Base-by-base conservation (phyloP, 192 early-diverging fungal species). In the Coemansia sp. region DNA sequence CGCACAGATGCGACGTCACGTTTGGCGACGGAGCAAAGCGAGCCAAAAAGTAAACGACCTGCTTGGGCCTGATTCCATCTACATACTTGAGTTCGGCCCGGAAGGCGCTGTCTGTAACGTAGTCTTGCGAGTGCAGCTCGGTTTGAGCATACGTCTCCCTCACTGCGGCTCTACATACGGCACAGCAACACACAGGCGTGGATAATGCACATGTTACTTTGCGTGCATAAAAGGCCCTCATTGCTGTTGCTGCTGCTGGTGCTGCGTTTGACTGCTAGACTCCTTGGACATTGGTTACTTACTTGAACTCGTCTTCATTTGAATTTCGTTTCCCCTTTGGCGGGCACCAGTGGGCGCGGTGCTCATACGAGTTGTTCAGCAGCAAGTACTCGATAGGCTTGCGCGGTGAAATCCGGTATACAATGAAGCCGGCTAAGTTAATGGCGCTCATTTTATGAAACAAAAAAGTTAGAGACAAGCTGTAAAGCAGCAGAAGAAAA, bases 261-360 rank as follows among this genome's bases (percentile, higher is more conserved):
- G 14, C 50, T 55, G 18, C n/a, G 50, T 33, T 28, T 31, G 20
- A 8, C 43, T 20, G 43, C 43, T 18, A 45, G 43, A 45, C 43
- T 45, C 43, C 43, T 45, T 20, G 18, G 18, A 18, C 43, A 45
- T 45, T 20, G 6, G 43, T 18, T 8, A 42, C 87, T 82, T 91
- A 94, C 93, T 90, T 89, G 70, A 87, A 68, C 72, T 92, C 90
- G 78, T 92, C 89, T 82, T 94, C 93, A 63, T 86, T 74, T 20
- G 90, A 91, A 66, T 93, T 85, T 34, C 87, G 80, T 63, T 83
- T 82, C 61, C 92, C 91, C 74, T 93, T 93, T 33, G 93, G 93
- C 61, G 89, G 87, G 39, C 84, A 86, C 93, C 93, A 94, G 75
- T 93, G 88, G 65, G 86, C 83, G 67, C 92, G 90, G 72, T 91